Evolutionary conservation across 805 yeast genomes (phyloP), one percentile per base, ranked within the genome.

Genomic region (Starmera quercuum): DNA sequence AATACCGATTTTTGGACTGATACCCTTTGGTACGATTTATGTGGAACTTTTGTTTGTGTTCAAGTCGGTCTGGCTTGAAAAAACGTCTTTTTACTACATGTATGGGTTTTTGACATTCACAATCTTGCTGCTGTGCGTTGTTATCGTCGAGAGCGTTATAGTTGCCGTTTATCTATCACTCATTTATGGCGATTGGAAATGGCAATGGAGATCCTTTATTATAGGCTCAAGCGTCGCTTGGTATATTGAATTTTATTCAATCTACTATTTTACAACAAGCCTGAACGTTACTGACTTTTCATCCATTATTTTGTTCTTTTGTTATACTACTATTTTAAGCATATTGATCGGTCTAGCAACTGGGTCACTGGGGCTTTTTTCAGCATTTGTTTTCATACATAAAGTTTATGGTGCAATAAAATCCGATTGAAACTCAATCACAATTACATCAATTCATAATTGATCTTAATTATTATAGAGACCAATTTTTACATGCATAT

Each of bases 201-300:
- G 95, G 95, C 84, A 83, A 51, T 85, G 95, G 95, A 67, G 78
- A 44, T 65, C 86, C 10, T 85, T 84, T 55, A 54, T 74, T 34
- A 73, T 78, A 20, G 84, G 94, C 5, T 63, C 75, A 4, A 75
- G 88, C 37, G 71, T 83, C 31, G 85, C 86, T 20, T 65, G 79
- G 66, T 84, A 81, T 58, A 66, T 86, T 37, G 74, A 74, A 42
- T 54, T 65, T 7, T 85, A 83, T 53, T 72, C 90, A 6, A 47
- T 80, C 15, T 82, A 80, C 50, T 84, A 86, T 53, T 72, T 75
- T 47, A 47, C 72, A 33, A 61, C 64, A 33, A 67, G 71, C 46
- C 62, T 83, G 53, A 70, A 73, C 30, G 68, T 83, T 30, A 68
- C 73, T 20, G 90, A 81, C 42, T 69, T 79, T 44, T 76, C 83